These are phyloP conservation scores for Rhododendron molle DNA, from an alignment of 148 eudicot species.

Conservation along the genomic window DNA sequence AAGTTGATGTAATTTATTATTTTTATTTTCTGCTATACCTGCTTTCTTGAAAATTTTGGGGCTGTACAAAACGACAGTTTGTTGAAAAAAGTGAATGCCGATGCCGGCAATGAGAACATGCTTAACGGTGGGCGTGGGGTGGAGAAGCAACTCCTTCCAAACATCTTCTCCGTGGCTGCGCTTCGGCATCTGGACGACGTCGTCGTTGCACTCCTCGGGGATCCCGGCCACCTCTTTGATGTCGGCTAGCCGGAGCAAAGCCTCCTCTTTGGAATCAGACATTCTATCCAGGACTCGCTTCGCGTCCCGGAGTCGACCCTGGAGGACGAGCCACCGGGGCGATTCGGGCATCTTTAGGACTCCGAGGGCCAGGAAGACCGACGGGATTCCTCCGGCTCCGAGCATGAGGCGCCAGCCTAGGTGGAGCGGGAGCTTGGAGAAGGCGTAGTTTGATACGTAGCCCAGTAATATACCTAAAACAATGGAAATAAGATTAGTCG, in stretches of 20 bases:
- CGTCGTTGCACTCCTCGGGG: conserved; percentile 32
- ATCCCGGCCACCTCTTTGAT: conserved; percentile 50
- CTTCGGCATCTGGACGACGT: conserved; percentile 20
- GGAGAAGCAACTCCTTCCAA: conserved; percentile 38
- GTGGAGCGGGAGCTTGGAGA: conserved; percentile 26
- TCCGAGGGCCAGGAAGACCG: conserved; percentile 25
- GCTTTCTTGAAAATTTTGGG: too few species aligned
- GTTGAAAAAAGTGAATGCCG: conserved; percentile 15
- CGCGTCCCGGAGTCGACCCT: conserved; percentile 42
- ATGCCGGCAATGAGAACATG: conserved; percentile 34
- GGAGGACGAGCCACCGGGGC: conserved; percentile 40
- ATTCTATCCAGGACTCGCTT: conserved; percentile 36
- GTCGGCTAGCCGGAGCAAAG: conserved; percentile 28
- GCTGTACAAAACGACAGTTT: too few species aligned
- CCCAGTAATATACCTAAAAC: neutral
- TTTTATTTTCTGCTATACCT: too few species aligned
- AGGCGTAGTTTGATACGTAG: conserved; percentile 21
- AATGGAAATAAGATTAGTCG: neutral
- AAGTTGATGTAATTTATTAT: too few species aligned
- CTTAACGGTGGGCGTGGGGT: conserved; percentile 35
- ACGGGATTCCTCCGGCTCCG: conserved; percentile 27
- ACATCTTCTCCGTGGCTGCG: conserved; percentile 28
- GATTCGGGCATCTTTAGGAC: conserved; percentile 41
- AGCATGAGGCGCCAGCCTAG: conserved; percentile 46
- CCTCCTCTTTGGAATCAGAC: conserved; percentile 37